phyloP scores from a whole-genome alignment of 805 yeast species.

The Wickerhamomyces canadensis region DNA sequence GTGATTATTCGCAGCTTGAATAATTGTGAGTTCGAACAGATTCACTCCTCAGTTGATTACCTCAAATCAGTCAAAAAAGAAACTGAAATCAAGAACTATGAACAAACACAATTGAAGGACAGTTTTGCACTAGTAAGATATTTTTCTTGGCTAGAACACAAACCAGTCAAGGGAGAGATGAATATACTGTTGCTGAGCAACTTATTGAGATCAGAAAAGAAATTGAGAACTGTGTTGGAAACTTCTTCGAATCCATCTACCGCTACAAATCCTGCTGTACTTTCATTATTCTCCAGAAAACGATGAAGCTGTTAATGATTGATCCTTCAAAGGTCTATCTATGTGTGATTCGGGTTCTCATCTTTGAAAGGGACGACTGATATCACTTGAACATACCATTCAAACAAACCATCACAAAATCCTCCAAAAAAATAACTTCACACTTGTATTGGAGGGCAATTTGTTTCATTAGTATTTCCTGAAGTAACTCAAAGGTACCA shows the following conservation, averaged over 20 bases:
- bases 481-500: conserved; percentile 67
- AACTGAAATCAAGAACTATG: conserved; percentile 67
- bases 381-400: conserved; percentile 83
- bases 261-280: conserved; percentile 69
- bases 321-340: conserved; percentile 66
- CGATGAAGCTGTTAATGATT: conserved; percentile 48
- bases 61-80: conserved; percentile 74
- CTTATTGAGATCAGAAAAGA: conserved; percentile 48
- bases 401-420: conserved; percentile 50
- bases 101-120: conserved; percentile 75
- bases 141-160: conserved; percentile 77
- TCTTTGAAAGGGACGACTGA: conserved; percentile 94
- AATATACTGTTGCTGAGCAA: conserved; percentile 60
- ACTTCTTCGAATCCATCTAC: conserved; percentile 74
- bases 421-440: conserved; percentile 62
- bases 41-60: conserved; percentile 56
- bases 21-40: conserved; percentile 30
- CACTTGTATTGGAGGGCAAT: conserved; percentile 88
- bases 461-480: conserved; percentile 77
- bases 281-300: conserved; percentile 71
- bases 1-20: conserved; percentile 50
- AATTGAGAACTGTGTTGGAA: conserved; percentile 54
- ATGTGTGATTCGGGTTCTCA: conserved; percentile 91
- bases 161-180: conserved; percentile 42
- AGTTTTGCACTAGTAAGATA: conserved; percentile 71